Evolutionary conservation across 2,329 filamentous ascomycete species (phyloP).

Genomic region (Apiospora aurea): DNA sequence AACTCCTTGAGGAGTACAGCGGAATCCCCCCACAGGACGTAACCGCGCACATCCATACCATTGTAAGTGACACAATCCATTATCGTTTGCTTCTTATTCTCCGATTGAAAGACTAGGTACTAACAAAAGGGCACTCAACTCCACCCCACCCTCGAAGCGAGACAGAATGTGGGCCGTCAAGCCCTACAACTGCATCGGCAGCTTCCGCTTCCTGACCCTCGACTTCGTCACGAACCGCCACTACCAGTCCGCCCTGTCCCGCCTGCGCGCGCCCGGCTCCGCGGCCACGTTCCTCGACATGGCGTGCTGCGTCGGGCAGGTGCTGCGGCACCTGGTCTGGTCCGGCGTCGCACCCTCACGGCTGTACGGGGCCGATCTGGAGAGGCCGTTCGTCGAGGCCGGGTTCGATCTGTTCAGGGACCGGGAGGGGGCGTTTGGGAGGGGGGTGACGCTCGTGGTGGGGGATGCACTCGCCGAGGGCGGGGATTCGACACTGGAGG

Average conservation of each 20-base stretch:
- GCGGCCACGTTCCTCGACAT: background rate
- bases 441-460: background rate
- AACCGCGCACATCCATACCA: conserved; percentile 38
- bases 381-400: background rate
- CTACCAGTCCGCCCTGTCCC: background rate
- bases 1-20: conserved; percentile 40
- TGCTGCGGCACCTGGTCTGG: background rate
- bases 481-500: conserved; percentile 40
- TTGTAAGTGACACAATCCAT: conserved; percentile 32
- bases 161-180: background rate
- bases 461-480: conserved; percentile 39
- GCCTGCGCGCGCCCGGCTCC: background rate
- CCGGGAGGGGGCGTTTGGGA: background rate
- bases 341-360: background rate
- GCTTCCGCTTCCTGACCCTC: conserved; percentile 37
- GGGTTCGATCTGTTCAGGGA: conserved; percentile 3
- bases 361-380: background rate
- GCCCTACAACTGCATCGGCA: conserved; percentile 8
- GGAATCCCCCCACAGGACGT: conserved; percentile 38
- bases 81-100: background rate
- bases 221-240: background rate
- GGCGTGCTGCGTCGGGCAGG: conserved; percentile 9
- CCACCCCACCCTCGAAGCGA: background rate
- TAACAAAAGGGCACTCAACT: background rate
- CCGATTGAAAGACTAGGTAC: background rate